phyloP scores from a whole-genome alignment of 768 basidiomycete species.

The Dendrothele bispora region DNA sequence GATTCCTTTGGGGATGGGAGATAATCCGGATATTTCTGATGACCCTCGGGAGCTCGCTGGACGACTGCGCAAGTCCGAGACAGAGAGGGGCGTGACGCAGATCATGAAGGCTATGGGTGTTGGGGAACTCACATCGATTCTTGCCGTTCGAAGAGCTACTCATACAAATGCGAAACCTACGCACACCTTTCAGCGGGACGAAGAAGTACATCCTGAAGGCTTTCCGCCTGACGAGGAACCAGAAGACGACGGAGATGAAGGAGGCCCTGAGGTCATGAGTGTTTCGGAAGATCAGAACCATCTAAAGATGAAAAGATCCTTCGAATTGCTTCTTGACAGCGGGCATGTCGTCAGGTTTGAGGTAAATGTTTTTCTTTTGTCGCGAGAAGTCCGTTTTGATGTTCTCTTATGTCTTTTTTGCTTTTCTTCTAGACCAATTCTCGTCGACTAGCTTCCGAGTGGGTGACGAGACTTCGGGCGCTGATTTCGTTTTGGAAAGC shows the following conservation, averaged over 20 bases:
- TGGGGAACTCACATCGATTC: conserved; percentile 70
- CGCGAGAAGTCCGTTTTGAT: conserved; percentile 3
- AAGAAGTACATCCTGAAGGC: conserved; percentile 36
- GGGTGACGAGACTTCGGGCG: conserved; percentile 76
- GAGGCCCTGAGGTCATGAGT: conserved; percentile 56
- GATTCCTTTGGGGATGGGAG: conserved; percentile 55
- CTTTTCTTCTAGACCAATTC: conserved; percentile 81
- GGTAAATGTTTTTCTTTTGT: conserved; percentile 42
- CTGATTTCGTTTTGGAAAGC: conserved; percentile 79
- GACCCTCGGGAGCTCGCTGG: conserved; percentile 28
- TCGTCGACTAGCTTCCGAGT: conserved; percentile 69
- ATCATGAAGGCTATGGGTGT: conserved; percentile 65
- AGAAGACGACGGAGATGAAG: too few species aligned
- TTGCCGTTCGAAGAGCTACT: conserved; percentile 63
- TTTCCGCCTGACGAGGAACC: conserved; percentile 52
- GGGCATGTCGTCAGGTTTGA: conserved; percentile 78
- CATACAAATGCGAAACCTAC: conserved; percentile 38
- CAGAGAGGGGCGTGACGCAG: conserved; percentile 62
- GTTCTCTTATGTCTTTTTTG: too few species aligned
- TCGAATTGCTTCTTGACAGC: conserved; percentile 72
- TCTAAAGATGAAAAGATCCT: conserved; percentile 63
- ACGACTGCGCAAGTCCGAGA: conserved; percentile 50
- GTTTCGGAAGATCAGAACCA: conserved; percentile 41
- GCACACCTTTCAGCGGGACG: conserved; percentile 27
- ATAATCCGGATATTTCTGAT: conserved; percentile 26